Conservation (phyloP, 805 yeast genomes). For the Metschnikowia colocasiae region DNA sequence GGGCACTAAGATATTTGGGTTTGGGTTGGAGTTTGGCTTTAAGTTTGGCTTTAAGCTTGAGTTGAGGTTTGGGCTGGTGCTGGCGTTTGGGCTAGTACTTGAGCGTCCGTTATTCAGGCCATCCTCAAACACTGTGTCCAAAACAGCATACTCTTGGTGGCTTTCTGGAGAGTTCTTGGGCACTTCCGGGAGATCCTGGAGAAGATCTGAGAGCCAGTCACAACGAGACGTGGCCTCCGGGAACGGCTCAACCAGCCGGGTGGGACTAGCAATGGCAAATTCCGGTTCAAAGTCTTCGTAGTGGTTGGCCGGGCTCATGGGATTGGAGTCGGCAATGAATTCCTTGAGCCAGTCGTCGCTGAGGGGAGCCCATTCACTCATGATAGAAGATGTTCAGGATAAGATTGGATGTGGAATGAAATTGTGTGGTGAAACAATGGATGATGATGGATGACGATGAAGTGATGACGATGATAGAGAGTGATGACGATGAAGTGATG, state of each 20-base stretch:
- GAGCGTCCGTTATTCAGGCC: neutral
- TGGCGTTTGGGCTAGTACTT: neutral
- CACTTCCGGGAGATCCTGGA: neutral
- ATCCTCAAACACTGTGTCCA: neutral
- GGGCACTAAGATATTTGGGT: too few relatives aligned
- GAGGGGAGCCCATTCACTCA: conserved; percentile 4
- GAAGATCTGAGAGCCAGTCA: neutral
- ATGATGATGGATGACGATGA: too few relatives aligned
- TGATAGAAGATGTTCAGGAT: too few relatives aligned
- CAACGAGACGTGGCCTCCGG: neutral
- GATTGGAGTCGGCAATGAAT: conserved; percentile 3
- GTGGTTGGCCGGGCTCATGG: neutral
- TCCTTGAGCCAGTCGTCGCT: conserved; percentile 5
- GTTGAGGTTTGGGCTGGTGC: neutral
- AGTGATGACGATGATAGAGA: too few relatives aligned
- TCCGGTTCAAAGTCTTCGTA: conserved; percentile 1
- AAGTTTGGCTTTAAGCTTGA: too few relatives aligned
- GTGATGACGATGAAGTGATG: too few relatives aligned
- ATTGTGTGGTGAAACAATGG: too few relatives aligned
- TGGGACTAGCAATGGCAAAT: neutral
- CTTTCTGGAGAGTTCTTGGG: conserved; percentile 3
- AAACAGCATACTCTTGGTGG: neutral
- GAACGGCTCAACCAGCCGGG: neutral
- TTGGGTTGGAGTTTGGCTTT: too few relatives aligned
- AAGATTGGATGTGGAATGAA: neutral